Base-by-base conservation (phyloP, 164 flowering plant species). In the Cinnamomum micranthum region DNA sequence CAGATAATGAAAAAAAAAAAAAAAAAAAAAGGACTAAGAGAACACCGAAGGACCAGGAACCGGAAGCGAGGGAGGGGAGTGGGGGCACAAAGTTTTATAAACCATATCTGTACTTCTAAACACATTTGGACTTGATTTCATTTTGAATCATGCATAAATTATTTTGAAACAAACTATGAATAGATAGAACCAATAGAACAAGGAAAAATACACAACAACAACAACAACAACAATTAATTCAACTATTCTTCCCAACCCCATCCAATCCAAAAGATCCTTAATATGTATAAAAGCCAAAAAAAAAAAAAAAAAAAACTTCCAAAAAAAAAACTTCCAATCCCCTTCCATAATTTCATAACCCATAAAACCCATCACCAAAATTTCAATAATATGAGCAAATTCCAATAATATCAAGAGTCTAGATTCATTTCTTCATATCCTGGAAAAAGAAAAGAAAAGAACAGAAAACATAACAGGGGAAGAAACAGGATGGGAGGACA, bases 401-500 rank as follows among this genome's bases (percentile, higher is more conserved):
- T 13, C 5, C 14, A 65, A 65, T 24, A 65, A n/a, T 19, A 28
- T 17, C 4, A 27, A 41, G 47, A 41, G 47, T 7, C 47, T 41
- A 41, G 47, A 41, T 41, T 41, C 47, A 41, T 41, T 41, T 41
- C 47, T 9, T 41, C 47, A 41, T 41, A 41, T 41, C 47, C 47
- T 6, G 47, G 10, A 41, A 41, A 41, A 19, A 47, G 55, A 60
- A 33, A 27, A 58, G 47, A 5, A 68, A 68, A 11, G 55, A 35
- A n/a, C 55, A 27, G 22, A 74, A 63, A 47, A 55, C n/a, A 75
- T 14, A 70, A 27, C 12, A 3, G n/a, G 75, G 33, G 47, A 24
- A 59, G 23, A 71, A 14, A 50, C 6, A 41, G 71, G 41, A 41
- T 66, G 71, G 47, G 73, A 31, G 28, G 64, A 71, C 71, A 52